phyloP scores from a whole-genome alignment of 345 rosid species.

The Populus nigra region DNA sequence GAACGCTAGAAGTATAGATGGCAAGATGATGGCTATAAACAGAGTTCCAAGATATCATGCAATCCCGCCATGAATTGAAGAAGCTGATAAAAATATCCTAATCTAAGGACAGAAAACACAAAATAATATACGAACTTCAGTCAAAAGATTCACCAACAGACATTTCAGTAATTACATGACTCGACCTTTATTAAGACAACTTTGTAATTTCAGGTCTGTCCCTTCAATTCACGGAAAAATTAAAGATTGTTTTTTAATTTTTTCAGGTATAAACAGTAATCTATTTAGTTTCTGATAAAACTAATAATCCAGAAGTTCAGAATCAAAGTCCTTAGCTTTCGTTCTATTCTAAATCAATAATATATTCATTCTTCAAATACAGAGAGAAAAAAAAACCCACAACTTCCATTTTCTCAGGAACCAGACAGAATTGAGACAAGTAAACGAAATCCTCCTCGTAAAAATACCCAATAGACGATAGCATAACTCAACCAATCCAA shows the following conservation, averaged over 20 bases:
- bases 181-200: background rate
- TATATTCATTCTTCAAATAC: background rate
- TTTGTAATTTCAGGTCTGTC: background rate
- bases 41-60: background rate
- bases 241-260: background rate
- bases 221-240: background rate
- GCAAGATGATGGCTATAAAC: background rate
- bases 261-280: background rate
- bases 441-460: background rate
- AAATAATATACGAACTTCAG: background rate
- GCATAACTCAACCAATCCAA: background rate
- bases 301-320: background rate
- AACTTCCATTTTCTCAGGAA: slow-evolving; percentile 14
- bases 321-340: background rate
- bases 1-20: background rate
- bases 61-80: background rate
- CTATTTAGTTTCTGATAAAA: background rate
- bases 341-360: background rate
- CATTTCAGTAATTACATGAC: background rate
- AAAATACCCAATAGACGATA: background rate
- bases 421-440: slow-evolving; percentile 19
- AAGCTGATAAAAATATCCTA: background rate
- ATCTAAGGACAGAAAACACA: background rate
- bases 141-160: background rate
- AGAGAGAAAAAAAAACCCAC: background rate